Evolutionary conservation across 1,284 basidiomycete genomes (phyloP).

Genomic region (Neolentinus lepideus): DNA sequence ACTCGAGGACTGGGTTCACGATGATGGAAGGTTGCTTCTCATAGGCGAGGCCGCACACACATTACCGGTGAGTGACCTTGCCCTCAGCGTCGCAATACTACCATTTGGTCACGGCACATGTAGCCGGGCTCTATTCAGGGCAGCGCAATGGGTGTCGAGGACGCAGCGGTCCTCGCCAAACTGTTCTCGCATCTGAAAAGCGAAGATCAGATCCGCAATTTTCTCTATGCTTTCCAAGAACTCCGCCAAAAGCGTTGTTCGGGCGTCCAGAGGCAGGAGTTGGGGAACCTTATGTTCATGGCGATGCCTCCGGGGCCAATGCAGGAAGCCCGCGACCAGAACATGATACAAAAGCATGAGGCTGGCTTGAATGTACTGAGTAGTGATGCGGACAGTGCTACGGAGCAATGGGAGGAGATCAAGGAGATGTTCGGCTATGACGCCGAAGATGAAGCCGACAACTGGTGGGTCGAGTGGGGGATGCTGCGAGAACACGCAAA

Average conservation of each 20-base stretch:
- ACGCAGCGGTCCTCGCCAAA: constrained; percentile 47
- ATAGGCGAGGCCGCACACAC: constrained; percentile 32
- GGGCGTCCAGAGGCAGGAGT: background rate
- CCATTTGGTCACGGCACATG: background rate
- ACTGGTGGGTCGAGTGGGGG: constrained; percentile 31
- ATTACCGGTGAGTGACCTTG: background rate
- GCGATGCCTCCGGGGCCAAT: background rate
- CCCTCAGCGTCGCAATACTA: constrained; percentile 13
- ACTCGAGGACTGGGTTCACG: constrained; percentile 51
- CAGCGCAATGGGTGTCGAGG: constrained; percentile 44
- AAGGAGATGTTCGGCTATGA: constrained; percentile 24
- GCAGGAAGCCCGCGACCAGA: constrained; percentile 10
- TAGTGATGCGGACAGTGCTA: constrained; percentile 9
- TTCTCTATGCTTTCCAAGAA: constrained; percentile 47
- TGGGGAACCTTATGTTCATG: constrained; percentile 2
- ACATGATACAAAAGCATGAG: constrained; percentile 10
- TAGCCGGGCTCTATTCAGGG: constrained; percentile 48
- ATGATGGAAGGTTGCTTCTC: constrained; percentile 32
- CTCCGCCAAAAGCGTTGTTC: constrained; percentile 34
- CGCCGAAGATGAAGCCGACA: constrained; percentile 27
- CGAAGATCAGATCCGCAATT: constrained; percentile 41
- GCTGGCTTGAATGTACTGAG: constrained; percentile 7
- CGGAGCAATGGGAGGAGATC: constrained; percentile 16
- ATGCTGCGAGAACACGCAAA: constrained; percentile 22
- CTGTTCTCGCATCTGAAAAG: constrained; percentile 46